Evolutionary conservation across 202 grass and related monocot species (phyloP), one percentile per base, ranked within the genome.

Genomic region (Bolboschoenoplectus hybrid): DNA sequence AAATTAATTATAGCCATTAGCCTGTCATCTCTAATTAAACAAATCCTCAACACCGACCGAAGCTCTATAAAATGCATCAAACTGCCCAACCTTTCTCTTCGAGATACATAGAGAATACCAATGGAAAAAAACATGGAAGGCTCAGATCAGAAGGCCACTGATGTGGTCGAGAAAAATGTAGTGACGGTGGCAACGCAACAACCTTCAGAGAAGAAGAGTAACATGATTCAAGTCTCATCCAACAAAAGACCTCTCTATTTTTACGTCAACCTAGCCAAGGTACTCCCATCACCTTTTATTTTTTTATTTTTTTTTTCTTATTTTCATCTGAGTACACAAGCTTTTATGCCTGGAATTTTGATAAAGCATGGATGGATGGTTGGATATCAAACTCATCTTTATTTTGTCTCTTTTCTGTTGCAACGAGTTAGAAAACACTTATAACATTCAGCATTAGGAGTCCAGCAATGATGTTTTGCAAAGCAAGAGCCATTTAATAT

Each of bases 241-340:
- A 95, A 94, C 87, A 94, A 94, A 87, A 98, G 93, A 80, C 90
- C 93, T 8, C 87, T 98, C 78, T 95, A 92, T 84, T 98, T 98
- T 88, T 98, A 98, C 73, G 96, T 98, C 73, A 98, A 95, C 74
- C 96, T 98, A 67, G 91, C 96, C 78, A 98, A 95, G 90, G 96
- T 94, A 56, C 6, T 56, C 1, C 4, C 26, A 56, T 35, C 32
- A 75, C 45, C 17, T 32, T 73, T 9, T 26, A 20, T 9, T 20
- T 8, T 20, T 9, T 62, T 26, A 2, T 4, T 17, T 61, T 61
- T 61, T 61, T 5, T 16, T 26, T 26, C 26, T 26, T 26, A 26
- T 26, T 26, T 26, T 26, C 1, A 55, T 14, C 1, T 50, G 9
- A 8, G 7, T 50, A 50, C 7, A 8, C 47, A 50, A 52, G 50